These are phyloP conservation scores for Mycena rebaudengoi DNA, from an alignment of 768 basidiomycete genomes.

Conservation along the genomic window DNA sequence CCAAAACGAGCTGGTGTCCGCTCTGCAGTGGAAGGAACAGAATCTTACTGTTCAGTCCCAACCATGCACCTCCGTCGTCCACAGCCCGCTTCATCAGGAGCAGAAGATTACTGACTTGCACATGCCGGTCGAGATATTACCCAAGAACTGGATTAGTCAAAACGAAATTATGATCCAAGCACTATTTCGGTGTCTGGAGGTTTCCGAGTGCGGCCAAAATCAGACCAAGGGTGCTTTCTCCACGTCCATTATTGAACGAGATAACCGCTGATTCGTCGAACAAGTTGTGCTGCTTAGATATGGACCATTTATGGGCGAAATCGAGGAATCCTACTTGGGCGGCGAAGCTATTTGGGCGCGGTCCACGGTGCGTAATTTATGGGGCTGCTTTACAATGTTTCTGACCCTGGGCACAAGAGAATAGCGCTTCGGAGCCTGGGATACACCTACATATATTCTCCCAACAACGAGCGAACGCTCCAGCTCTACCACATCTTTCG, in stretches of 20 bases:
- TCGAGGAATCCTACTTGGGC: conserved; percentile 32
- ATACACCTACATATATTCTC: background rate
- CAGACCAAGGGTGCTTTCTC: conserved; percentile 33
- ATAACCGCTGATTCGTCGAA: background rate
- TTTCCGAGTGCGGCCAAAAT: conserved; percentile 39
- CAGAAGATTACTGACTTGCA: conserved; percentile 1
- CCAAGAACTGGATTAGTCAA: conserved; percentile 4
- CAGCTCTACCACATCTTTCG: background rate
- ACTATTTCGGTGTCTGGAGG: conserved; percentile 33
- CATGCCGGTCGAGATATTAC: background rate
- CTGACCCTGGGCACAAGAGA: conserved; percentile 16
- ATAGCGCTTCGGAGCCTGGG: conserved; percentile 29
- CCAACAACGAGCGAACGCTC: background rate
- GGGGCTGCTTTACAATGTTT: background rate
- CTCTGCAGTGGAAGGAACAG: too few relatives aligned
- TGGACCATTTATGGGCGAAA: conserved; percentile 33
- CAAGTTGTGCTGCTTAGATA: background rate
- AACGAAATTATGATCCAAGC: conserved; percentile 8
- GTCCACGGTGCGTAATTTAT: conserved; percentile 34
- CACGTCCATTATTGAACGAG: too few relatives aligned
- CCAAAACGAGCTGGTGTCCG: too few relatives aligned
- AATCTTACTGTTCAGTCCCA: too few relatives aligned
- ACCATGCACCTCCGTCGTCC: too few relatives aligned
- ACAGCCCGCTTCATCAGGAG: too few relatives aligned
- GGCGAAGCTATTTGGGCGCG: conserved; percentile 43